phyloP scores from a whole-genome alignment of 2,329 filamentous ascomycete genomes.

The Intubia oerlemansii region DNA sequence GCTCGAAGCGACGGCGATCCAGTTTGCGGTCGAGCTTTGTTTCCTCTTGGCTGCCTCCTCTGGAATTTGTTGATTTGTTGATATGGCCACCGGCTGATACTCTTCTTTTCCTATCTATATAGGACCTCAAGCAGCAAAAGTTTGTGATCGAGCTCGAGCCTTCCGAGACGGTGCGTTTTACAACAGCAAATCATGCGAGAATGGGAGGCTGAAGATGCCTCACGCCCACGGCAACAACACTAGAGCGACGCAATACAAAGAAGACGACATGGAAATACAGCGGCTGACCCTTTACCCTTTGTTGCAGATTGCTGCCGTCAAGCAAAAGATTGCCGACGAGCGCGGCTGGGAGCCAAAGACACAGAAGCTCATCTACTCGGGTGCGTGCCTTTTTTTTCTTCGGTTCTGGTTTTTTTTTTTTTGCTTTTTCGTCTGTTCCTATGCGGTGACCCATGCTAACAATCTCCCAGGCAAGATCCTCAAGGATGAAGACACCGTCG shows the following conservation, averaged over 20 bases:
- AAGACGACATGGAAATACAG: no score
- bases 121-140: constrained; percentile 98
- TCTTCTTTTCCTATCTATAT: no score
- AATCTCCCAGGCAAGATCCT: constrained; percentile 75
- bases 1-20: neutral
- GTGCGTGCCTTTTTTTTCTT: constrained; percentile 27
- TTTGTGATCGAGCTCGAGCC: constrained; percentile 92
- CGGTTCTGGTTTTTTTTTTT: no score
- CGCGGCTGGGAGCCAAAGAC: constrained; percentile 84
- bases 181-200: neutral
- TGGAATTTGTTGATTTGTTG: no score
- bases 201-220: neutral
- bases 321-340: constrained; percentile 77
- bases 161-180: constrained; percentile 65
- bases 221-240: no score
- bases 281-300: no score
- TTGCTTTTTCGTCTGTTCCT: neutral
- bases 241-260: no score
- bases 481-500: constrained; percentile 91
- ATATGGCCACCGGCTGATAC: no score
- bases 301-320: constrained; percentile 69
- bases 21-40: neutral
- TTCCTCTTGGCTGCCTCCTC: no score
- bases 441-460: neutral
- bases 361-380: constrained; percentile 96